Evolutionary conservation across 2,329 filamentous ascomycete genomes (phyloP).

Genomic region (Stagonosporopsis tanaceti): DNA sequence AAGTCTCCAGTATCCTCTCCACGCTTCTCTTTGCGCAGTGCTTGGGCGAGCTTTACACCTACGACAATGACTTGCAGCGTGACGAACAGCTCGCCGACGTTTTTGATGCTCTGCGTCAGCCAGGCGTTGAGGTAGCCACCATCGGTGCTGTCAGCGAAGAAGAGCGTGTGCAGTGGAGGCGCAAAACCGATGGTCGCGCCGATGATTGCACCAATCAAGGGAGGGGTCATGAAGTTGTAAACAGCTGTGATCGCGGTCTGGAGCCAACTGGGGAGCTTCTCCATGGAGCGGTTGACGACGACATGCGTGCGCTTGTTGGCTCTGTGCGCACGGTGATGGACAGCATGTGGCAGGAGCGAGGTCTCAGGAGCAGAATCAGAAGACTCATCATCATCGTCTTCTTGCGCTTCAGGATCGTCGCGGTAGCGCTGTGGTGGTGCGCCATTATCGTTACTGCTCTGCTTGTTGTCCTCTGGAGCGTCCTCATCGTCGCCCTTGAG

Average conservation of each 20-base stretch:
- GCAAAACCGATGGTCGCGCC: slow-evolving; percentile 68
- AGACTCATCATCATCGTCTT: slow-evolving; percentile 28
- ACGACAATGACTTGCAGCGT: slow-evolving; percentile 71
- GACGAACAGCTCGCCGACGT: slow-evolving; percentile 70
- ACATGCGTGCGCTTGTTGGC: slow-evolving; percentile 47
- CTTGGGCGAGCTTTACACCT: slow-evolving; percentile 69
- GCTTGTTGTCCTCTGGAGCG: slow-evolving; percentile 42
- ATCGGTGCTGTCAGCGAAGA: slow-evolving; percentile 65
- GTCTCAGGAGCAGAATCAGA: slow-evolving; percentile 51
- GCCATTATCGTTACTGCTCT: slow-evolving; percentile 12
- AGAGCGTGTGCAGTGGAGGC: slow-evolving; percentile 66
- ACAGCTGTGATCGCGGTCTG: slow-evolving; percentile 53
- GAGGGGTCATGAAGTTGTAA: slow-evolving; percentile 66
- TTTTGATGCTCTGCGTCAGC: slow-evolving; percentile 68
- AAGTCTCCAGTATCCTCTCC: slow-evolving; percentile 53
- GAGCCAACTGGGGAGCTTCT: slow-evolving; percentile 46
- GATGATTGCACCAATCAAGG: slow-evolving; percentile 66
- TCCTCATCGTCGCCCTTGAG: slow-evolving; percentile 58
- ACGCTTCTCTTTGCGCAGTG: slow-evolving; percentile 58
- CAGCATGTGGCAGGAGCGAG: slow-evolving; percentile 58
- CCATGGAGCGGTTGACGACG: slow-evolving; percentile 6
- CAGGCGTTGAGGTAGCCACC: slow-evolving; percentile 73
- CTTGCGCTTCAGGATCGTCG: slow-evolving; percentile 27
- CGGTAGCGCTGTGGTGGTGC: slow-evolving; percentile 14
- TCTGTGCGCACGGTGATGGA: slow-evolving; percentile 45